Evolutionary conservation across 2,329 filamentous ascomycete species (phyloP).

Genomic region (Colletotrichum cuscutae): DNA sequence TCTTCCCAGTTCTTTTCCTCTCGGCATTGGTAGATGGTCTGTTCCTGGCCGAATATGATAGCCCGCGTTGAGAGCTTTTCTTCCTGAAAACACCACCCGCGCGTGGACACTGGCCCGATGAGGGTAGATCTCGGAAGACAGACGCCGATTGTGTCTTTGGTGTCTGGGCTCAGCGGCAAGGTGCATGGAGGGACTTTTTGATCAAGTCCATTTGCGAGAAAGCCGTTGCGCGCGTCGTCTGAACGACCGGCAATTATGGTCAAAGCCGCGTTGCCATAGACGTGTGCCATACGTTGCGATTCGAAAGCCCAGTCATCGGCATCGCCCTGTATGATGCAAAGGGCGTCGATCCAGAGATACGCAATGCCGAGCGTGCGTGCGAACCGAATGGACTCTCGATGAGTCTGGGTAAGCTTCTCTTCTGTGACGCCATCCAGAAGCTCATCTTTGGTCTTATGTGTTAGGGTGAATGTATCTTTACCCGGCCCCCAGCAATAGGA

Average conservation of each 20-base stretch:
- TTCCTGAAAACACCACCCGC: conserved; percentile 26
- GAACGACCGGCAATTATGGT: conserved; percentile 24
- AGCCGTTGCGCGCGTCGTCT: conserved; percentile 1
- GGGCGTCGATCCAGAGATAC: conserved; percentile 22
- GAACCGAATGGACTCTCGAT: conserved; percentile 5
- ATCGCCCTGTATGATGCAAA: conserved; percentile 35
- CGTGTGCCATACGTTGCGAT: conserved; percentile 28
- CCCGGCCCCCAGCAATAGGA: conserved; percentile 19
- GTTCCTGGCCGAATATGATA: conserved; percentile 1
- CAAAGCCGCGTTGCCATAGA: conserved; percentile 32
- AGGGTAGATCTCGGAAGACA: neutral
- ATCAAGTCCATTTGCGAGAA: neutral
- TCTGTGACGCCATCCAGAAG: neutral
- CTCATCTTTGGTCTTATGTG: neutral
- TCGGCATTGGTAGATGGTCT: conserved; percentile 2
- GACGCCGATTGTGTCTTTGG: neutral
- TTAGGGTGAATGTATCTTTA: neutral
- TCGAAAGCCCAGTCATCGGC: conserved; percentile 30
- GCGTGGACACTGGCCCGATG: conserved; percentile 5
- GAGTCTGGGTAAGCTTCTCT: neutral
- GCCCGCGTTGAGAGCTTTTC: conserved; percentile 6
- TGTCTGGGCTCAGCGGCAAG: neutral
- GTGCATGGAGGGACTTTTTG: neutral
- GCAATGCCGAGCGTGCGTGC: conserved; percentile 1
- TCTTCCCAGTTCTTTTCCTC: conserved; percentile 3